These are phyloP conservation scores for Candida maltosa DNA, from an alignment of 805 yeast species.

Conservation along the genomic window DNA sequence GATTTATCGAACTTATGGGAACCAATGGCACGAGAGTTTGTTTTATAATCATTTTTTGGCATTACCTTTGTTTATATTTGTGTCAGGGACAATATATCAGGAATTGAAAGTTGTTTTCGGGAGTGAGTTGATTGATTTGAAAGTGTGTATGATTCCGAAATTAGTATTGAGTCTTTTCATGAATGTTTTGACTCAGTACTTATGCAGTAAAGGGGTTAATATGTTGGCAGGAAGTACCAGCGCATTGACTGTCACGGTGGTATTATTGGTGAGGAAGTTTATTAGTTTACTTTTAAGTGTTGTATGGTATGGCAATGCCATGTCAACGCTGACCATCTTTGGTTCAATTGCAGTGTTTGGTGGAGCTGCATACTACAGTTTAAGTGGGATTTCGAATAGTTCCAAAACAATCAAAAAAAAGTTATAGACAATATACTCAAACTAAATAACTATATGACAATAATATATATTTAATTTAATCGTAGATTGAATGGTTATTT, in stretches of 20 bases:
- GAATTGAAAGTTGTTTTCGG: slow-evolving; percentile 11
- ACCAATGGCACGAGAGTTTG: slow-evolving; percentile 62
- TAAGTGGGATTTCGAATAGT: slow-evolving; percentile 1
- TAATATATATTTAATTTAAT: slow-evolving; percentile 6
- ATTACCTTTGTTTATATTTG: slow-evolving; percentile 48
- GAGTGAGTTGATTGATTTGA: background rate
- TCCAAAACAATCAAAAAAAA: background rate
- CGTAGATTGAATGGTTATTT: slow-evolving; percentile 13
- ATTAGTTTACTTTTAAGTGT: slow-evolving; percentile 57
- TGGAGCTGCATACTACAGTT: slow-evolving; percentile 41
- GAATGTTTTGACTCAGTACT: slow-evolving; percentile 20
- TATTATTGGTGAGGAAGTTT: slow-evolving; percentile 60
- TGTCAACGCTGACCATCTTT: slow-evolving; percentile 33
- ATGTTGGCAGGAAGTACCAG: slow-evolving; percentile 52
- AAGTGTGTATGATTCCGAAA: slow-evolving; percentile 2
- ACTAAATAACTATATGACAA: background rate
- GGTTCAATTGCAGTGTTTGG: slow-evolving; percentile 53
- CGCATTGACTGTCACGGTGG: slow-evolving; percentile 64
- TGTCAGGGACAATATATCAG: slow-evolving; percentile 18
- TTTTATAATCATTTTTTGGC: slow-evolving; percentile 59
- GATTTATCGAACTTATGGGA: slow-evolving; percentile 48
- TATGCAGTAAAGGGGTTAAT: slow-evolving; percentile 70
- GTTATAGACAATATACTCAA: background rate
- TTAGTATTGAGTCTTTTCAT: slow-evolving; percentile 10
- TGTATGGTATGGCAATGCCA: slow-evolving; percentile 44